phyloP scores from a whole-genome alignment of 768 basidiomycete genomes.

The Crassisporium funariophilum region DNA sequence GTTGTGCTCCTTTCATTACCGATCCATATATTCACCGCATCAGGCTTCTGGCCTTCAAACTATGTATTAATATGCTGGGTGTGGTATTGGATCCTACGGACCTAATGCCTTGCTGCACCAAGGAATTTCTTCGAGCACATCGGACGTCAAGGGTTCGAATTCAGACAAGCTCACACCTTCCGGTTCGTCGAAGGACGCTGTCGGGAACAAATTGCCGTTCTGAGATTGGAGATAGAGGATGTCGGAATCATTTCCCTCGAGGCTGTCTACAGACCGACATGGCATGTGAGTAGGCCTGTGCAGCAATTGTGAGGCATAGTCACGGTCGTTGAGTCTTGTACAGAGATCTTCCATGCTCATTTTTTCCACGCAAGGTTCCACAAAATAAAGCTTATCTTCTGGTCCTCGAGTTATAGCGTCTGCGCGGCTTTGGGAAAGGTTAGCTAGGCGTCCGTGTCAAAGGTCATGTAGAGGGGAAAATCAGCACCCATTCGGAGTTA shows the following conservation, averaged over 20 bases:
- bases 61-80: background rate
- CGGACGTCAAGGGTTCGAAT: conserved; percentile 59
- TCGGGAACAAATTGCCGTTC: conserved; percentile 82
- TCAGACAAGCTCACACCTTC: conserved; percentile 47
- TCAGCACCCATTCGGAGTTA: conserved; percentile 80
- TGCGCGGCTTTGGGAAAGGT: conserved; percentile 54
- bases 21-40: conserved; percentile 95
- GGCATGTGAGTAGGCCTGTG: no score
- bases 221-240: conserved; percentile 86
- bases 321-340: conserved; percentile 32
- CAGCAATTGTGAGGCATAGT: no score
- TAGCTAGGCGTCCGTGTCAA: conserved; percentile 2
- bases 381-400: conserved; percentile 66
- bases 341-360: conserved; percentile 69
- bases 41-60: conserved; percentile 59
- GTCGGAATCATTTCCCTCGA: conserved; percentile 31
- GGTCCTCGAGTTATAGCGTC: conserved; percentile 65
- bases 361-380: conserved; percentile 68
- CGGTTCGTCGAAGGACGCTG: conserved; percentile 37
- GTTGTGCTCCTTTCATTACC: conserved; percentile 78
- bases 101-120: conserved; percentile 84
- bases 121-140: conserved; percentile 66
- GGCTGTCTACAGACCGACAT: background rate
- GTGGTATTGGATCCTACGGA: conserved; percentile 32
- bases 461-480: background rate